Evolutionary conservation across 2,329 filamentous ascomycete species (phyloP).

Genomic region (Canariomyces notabilis): DNA sequence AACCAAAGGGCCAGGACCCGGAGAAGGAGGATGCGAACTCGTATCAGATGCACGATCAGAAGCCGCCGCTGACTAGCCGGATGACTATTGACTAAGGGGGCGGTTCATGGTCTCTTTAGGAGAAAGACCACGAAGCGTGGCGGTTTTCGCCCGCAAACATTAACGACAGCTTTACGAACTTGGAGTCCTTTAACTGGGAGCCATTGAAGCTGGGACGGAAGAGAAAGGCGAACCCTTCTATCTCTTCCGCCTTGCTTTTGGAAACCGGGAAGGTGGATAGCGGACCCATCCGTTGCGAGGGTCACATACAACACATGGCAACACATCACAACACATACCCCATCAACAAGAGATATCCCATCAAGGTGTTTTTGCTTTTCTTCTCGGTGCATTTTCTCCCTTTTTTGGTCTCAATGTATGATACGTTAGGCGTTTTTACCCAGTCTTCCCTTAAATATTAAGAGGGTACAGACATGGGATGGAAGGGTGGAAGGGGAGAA

Average conservation of each 20-base stretch:
- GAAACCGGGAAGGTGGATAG: not conserved
- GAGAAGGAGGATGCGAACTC: slow-evolving; percentile 55
- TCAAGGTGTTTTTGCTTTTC: no score
- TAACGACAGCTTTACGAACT: not conserved
- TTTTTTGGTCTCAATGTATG: no score
- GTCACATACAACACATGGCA: no score
- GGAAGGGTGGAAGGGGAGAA: slow-evolving; percentile 6
- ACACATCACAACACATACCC: no score
- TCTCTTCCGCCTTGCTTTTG: no score
- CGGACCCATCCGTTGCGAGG: no score
- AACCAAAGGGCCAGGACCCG: slow-evolving; percentile 40
- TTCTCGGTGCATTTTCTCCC: no score
- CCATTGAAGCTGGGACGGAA: not conserved
- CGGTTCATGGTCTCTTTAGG: not conserved
- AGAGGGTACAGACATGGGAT: not conserved
- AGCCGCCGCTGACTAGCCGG: slow-evolving; percentile 48
- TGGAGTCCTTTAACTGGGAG: not conserved
- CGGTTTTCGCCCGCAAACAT: no score
- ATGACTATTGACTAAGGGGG: slow-evolving; percentile 56
- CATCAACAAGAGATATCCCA: no score
- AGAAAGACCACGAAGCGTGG: not conserved
- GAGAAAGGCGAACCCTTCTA: not conserved
- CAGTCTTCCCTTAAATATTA: no score
- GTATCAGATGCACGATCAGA: slow-evolving; percentile 53
- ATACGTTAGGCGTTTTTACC: no score